Conservation (phyloP, 2,329 filamentous ascomycete genomes). For the Fusarium virguliforme region DNA sequence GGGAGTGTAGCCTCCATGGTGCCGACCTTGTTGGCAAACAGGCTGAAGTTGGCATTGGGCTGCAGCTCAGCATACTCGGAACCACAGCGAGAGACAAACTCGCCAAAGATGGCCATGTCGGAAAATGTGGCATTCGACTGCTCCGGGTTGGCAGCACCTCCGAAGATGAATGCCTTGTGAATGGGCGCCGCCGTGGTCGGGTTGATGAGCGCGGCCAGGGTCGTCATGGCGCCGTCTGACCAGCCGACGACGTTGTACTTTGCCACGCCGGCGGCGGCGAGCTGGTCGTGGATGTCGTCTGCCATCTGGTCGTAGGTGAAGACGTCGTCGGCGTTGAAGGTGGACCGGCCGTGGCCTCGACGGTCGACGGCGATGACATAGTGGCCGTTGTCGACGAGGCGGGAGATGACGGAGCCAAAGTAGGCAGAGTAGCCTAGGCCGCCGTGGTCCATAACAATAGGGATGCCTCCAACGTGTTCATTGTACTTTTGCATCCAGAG, state of each 20-base stretch:
- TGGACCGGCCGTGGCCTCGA: slow-evolving; percentile 61
- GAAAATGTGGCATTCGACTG: slow-evolving; percentile 58
- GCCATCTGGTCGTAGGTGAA: slow-evolving; percentile 61
- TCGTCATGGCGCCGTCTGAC: slow-evolving; percentile 61
- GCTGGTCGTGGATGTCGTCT: slow-evolving; percentile 55
- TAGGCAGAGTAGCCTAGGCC: slow-evolving; percentile 62
- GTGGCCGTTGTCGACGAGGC: slow-evolving; percentile 53
- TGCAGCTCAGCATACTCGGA: slow-evolving; percentile 58
- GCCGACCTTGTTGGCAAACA: slow-evolving; percentile 58
- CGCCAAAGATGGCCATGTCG: slow-evolving; percentile 53
- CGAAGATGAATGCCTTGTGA: slow-evolving; percentile 60
- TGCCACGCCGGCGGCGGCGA: slow-evolving; percentile 51
- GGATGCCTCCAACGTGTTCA: slow-evolving; percentile 51
- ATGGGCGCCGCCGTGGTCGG: slow-evolving; percentile 52
- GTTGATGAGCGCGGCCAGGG: slow-evolving; percentile 57
- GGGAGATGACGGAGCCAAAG: slow-evolving; percentile 58
- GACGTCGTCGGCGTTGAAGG: slow-evolving; percentile 54
- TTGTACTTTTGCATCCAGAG: slow-evolving; percentile 63
- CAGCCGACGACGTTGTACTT: slow-evolving; percentile 59
- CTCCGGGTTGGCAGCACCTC: slow-evolving; percentile 52
- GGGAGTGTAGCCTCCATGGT: slow-evolving; percentile 58
- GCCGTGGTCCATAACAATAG: slow-evolving; percentile 60
- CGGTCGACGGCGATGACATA: slow-evolving; percentile 61
- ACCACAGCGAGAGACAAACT: slow-evolving; percentile 56
- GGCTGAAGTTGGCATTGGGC: slow-evolving; percentile 56